Base-by-base conservation (phyloP, 2,329 filamentous ascomycete species). In the Mycogone perniciosa region DNA sequence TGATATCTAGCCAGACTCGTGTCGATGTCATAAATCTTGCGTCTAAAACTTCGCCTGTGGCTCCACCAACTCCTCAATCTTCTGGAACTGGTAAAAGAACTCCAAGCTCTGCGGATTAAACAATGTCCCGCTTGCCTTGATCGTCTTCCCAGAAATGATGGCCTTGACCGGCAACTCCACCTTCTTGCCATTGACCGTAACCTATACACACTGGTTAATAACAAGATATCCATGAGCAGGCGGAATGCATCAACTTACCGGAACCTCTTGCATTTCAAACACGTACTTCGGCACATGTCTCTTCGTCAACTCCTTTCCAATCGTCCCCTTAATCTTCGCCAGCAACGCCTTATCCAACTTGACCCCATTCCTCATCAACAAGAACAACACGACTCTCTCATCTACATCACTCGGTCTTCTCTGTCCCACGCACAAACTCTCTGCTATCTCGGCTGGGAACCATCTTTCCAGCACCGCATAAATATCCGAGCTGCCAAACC, bases 101-200 rank as follows among this genome's bases (percentile, higher is more conserved):
- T 89, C 76, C 52, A 93, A 67, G 56, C 85, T 87, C 60, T 85
- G 70, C 0, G 88, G 88, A 61, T 95, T 93, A 48, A 86, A 68
- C 60, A 93, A 67, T 4, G 88, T 92, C 1, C 87, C 87, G 44
- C 84, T 88, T 0, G 87, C 80, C 67, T 86, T 89, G 62, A 93
- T 80, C 27, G 71, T 79, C 59, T 83, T 81, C 0, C 88, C 88
- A 0, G 81, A 89, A 1, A 93, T 84, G 56, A 93, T 93, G 62
- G 88, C 85, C 70, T 93, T 93, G 31, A 93, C 85, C 0, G 88
- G 88, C 47, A 93, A 60, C 65, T 93, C 88, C 4, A 93, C 88
- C 67, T 93, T 93, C 66, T 93, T 93, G 45, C 88, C 68, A 63
- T 92, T 93, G 55, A 93, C 82, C 0, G 88, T 93, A 0, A 84